Evolutionary conservation across 768 basidiomycete genomes (phyloP).

Genomic region (Naganishia vishniacii): DNA sequence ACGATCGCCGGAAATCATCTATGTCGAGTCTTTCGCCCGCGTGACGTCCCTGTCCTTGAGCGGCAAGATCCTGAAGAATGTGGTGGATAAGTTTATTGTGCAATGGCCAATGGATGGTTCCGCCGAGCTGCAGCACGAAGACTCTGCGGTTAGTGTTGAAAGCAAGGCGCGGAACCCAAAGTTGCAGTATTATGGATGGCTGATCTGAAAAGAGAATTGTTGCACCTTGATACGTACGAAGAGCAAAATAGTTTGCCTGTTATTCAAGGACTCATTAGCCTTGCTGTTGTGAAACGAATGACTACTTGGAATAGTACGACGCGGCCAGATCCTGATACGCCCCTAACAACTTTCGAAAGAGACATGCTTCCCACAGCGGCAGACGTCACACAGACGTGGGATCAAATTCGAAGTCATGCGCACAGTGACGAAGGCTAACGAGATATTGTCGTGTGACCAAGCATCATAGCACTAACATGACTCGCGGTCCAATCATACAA

Average conservation of each 20-base stretch:
- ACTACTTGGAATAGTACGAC: no score
- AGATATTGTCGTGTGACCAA: no score
- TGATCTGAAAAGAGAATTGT: slow-evolving; percentile 6
- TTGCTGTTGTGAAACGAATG: no score
- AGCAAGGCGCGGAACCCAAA: not conserved
- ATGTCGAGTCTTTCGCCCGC: slow-evolving; percentile 90
- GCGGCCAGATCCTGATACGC: no score
- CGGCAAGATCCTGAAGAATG: slow-evolving; percentile 69
- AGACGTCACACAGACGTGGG: no score
- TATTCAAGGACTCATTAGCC: no score
- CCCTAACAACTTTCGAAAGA: no score
- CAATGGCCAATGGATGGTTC: slow-evolving; percentile 61
- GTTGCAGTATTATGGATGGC: slow-evolving; percentile 19
- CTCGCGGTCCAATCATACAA: no score
- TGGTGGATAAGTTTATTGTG: slow-evolving; percentile 85
- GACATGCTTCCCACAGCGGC: no score
- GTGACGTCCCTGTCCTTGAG: slow-evolving; percentile 74
- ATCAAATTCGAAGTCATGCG: no score
- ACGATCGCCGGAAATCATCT: slow-evolving; percentile 66
- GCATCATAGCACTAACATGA: no score
- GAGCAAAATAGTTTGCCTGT: no score
- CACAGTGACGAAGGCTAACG: not conserved
- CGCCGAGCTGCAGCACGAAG: not conserved
- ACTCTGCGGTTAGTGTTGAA: not conserved
- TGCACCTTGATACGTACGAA: not conserved